A percentile compares a stretch with the other conserved stretches of the same genome.
Conservation (phyloP, 2,329 filamentous ascomycete species). For the Epichloe gansuensis region DNA sequence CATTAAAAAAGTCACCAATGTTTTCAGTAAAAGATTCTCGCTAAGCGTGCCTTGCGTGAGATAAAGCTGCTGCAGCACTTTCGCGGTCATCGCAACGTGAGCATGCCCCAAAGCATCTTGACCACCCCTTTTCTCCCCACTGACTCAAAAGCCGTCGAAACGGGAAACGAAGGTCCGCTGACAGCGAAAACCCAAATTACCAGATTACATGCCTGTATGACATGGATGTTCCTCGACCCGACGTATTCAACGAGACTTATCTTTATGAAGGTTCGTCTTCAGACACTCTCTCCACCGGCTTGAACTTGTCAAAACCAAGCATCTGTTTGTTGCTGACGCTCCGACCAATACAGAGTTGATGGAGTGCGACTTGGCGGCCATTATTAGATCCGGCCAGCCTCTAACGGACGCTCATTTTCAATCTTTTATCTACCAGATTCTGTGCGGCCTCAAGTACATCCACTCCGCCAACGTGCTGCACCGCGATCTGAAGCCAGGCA, state of each 20-base stretch:
- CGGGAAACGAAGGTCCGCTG: neutral
- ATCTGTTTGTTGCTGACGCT: neutral
- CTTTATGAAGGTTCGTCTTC: constrained; percentile 71
- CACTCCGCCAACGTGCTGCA: constrained; percentile 97
- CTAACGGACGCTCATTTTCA: constrained; percentile 98
- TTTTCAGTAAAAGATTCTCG: constrained; percentile 99
- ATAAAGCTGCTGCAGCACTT: constrained; percentile 99
- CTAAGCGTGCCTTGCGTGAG: constrained; percentile 93
- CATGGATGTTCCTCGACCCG: constrained; percentile 96
- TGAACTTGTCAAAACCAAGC: neutral
- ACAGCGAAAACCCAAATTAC: neutral
- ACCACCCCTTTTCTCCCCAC: neutral
- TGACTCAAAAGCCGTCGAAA: neutral
- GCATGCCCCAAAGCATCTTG: constrained; percentile 17
- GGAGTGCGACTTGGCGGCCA: constrained; percentile 97
- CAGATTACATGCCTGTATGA: constrained; percentile 98
- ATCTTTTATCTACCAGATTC: constrained; percentile 99
- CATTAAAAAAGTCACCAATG: constrained; percentile 99
- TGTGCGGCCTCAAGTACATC: constrained; percentile 97
- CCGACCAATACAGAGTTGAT: constrained; percentile 63
- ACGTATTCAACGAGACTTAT: constrained; percentile 98
- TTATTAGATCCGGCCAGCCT: constrained; percentile 93
- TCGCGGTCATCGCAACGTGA: constrained; percentile 74
- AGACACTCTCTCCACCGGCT: no score
- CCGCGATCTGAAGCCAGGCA: constrained; percentile 92